Percentiles rank a stretch among this genome's conserved stretches.
phyloP scores from a whole-genome alignment of 768 basidiomycete genomes.

The Lactifluus echinatus region DNA sequence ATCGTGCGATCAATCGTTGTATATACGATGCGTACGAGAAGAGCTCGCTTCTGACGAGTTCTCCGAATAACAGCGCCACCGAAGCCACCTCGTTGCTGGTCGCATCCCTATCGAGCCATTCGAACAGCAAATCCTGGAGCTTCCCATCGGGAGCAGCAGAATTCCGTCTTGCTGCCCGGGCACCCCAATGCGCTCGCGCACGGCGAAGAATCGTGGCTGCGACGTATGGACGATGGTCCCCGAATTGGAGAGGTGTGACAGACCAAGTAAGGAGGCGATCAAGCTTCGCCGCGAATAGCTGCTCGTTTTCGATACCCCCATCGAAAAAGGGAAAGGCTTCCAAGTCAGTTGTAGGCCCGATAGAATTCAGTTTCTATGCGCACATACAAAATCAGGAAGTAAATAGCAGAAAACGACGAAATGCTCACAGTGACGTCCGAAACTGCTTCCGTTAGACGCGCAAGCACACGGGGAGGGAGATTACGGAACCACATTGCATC shows the following conservation, averaged over 20 bases:
- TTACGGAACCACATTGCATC: slow-evolving; percentile 71
- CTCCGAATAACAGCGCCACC: slow-evolving; percentile 63
- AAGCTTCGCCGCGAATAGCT: slow-evolving; percentile 54
- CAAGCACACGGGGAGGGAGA: slow-evolving; percentile 52
- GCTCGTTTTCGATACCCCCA: slow-evolving; percentile 26
- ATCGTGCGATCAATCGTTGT: slow-evolving; percentile 72
- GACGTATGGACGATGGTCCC: slow-evolving; percentile 71
- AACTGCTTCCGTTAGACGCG: slow-evolving; percentile 53
- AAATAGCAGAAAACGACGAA: not conserved
- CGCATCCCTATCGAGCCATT: slow-evolving; percentile 69
- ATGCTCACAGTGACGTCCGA: slow-evolving; percentile 38
- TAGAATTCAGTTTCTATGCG: slow-evolving; percentile 63
- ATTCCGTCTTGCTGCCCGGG: slow-evolving; percentile 55
- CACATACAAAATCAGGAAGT: not conserved
- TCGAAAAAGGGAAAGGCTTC: slow-evolving; percentile 50
- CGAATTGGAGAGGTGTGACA: slow-evolving; percentile 72
- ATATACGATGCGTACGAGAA: slow-evolving; percentile 73
- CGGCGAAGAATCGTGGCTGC: slow-evolving; percentile 58
- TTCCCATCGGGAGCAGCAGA: slow-evolving; percentile 50
- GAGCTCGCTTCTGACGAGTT: slow-evolving; percentile 57
- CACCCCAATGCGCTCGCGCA: slow-evolving; percentile 53
- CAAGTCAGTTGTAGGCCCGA: slow-evolving; percentile 58
- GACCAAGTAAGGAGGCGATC: slow-evolving; percentile 74
- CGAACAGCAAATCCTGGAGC: slow-evolving; percentile 69
- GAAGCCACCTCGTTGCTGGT: slow-evolving; percentile 46